Base-by-base conservation (phyloP, 2,329 filamentous ascomycete species). In the Arthroderma sp. region DNA sequence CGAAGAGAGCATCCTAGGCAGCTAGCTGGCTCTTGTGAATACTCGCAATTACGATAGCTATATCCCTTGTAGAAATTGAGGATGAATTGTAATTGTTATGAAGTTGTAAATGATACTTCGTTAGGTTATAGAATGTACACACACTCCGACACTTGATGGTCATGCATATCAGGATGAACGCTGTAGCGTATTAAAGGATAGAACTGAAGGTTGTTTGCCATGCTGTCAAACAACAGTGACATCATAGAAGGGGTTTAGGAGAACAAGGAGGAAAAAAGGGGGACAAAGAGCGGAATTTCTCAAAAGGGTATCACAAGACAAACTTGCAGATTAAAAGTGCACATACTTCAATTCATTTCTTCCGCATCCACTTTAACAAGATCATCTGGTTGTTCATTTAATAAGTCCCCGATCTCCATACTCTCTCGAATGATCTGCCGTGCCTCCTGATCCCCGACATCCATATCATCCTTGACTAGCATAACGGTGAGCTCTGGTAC, bases 401-500 rank as follows among this genome's bases (percentile, higher is more conserved):
- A 55, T 50, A 84, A 65, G 53, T 80, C 72, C 1, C 83, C 84
- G 40, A 89, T 64, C 43, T 72, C 68, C 52, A 74, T 75, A 59
- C 84, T 86, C 50, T 83, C 75, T 50, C 72, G 66, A 55, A 89
- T 61, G 15, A 88, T 75, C 28, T 63, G 61, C 52, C 70, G 65
- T 9, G 73, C 74, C 33, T 56, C 53, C 22, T 69, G 67, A 15
- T 62, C 61, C 6, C 59, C 55, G 1, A 76, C 65, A 0, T 58
- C 52, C 71, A 77, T 71, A 48, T 81, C 77, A 45, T 80, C 73
- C 61, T 70, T 74, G 11, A 81, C 73, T 11, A 81, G 59, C 45
- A 65, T 52, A 1, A 73, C 60, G 1, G 71, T 69, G 38, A 78
- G 54, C 55, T 94, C 87, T 0, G 85, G 83, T 27, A 93, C 83